Evolutionary conservation across 83 land plant species (phyloP), one percentile per base, ranked within the genome.

Genomic region (Picea engelmannii): DNA sequence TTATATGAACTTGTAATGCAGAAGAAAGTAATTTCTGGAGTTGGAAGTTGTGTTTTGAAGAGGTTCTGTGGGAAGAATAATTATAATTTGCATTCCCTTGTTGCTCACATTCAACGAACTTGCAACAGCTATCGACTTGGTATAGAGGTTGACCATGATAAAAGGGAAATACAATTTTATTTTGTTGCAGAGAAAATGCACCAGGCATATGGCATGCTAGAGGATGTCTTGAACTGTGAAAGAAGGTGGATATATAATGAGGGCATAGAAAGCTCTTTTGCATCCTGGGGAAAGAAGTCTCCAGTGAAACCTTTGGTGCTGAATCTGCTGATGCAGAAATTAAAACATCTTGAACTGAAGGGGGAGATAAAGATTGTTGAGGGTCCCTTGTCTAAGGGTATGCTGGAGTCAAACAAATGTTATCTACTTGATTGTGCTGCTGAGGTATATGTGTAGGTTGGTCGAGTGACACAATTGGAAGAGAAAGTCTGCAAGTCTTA

Each of bases 401-500:
- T 93, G 77, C 78, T 98, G 83, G 95, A 98, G 79, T 91, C 93
- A 77, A 85, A 93, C 82, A 94, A 93, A 82, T 93, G 97, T 78
- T 98, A 90, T 85, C 44, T 98, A 62, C 78, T 98, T 81, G 99
- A 98, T 67, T 92, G 96, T 89, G 99, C 97, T 58, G 76, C 90
- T 81, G 97, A 94, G 75, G 76, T 96, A 27, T 98, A 83, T 89
- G 90, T 98, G 80, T 98, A 99, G 99, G 88, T 90, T 78, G 99
- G 99, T 8, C 88, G 99, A 12, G 89, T 87, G n/a, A 96, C 99
- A 8, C 91, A 92, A 40, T 78, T 98, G 23, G 97, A 94, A 92
- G 68, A 94, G 99, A 83, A 98, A 98, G 86, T 82, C 95, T 85
- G 99, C 99, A 6, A 81, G 79, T 78, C 80, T 82, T 80, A 86